Evolutionary conservation across 1,284 basidiomycete genomes (phyloP), one percentile per base, ranked within the genome.

Genomic region (Kwoniella shivajii): DNA sequence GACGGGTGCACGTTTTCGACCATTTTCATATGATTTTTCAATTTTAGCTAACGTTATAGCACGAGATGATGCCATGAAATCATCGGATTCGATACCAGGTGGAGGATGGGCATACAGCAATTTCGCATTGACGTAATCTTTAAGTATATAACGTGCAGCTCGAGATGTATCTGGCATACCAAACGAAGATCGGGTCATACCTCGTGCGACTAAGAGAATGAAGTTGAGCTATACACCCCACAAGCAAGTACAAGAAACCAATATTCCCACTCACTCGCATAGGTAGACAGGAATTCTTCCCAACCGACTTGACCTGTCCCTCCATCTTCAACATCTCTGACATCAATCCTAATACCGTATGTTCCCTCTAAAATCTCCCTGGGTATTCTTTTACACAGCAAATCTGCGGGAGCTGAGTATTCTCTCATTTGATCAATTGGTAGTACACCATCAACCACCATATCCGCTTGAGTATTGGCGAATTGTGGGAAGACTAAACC

Each of bases 401-500:
- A 80, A 30, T 89, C 82, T 14, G 86, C 83, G 0, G 96, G 96
- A 0, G 88, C 96, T 2, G 88, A 93, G 73, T 95, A 86, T 76
- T 99, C 96, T 65, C 91, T 84, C 84, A 99, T 87, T 76, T 99
- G 96, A 77, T 99, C 96, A 69, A 99, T 99, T 0, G 95, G 96
- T 51, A 99, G 79, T 2, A 99, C 93, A 61, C 96, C 96, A 72
- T 99, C 94, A 65, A 93, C 96, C 24, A 99, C 89, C 54, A 99
- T 82, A 61, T 95, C 93, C 5, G 95, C 96, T 70, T 91, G 91
- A 3, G 92, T 96, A 33, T 90, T 92, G 6, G 94, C 90, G 76
- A 99, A 99, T 71, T 99, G 96, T 6, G 96, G 96, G 76, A 99
- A 99, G 16, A 99, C 96, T 27, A 99, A 82, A 80, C 96, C 96